phyloP scores from a whole-genome alignment of 495 filamentous ascomycete genomes.

The Lophiostoma macrostomum region DNA sequence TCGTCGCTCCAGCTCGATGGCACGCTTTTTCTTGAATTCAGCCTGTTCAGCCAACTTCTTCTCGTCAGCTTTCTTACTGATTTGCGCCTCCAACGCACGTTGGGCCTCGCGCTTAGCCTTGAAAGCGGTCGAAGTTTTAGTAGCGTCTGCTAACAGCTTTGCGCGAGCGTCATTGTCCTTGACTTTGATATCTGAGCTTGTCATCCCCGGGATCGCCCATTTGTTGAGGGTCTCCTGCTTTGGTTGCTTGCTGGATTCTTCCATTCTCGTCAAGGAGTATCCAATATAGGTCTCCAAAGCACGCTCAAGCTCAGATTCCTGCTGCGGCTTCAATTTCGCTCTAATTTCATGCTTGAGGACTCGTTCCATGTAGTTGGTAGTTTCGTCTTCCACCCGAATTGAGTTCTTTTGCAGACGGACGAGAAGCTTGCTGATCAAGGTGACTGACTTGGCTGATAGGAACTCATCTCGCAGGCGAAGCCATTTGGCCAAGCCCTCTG shows the following conservation, averaged over 20 bases:
- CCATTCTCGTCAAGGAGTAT: constrained; percentile 48
- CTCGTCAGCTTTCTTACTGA: constrained; percentile 9
- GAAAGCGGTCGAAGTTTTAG: constrained; percentile 13
- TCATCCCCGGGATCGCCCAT: constrained; percentile 14
- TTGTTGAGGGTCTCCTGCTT: constrained; percentile 28
- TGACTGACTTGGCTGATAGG: constrained; percentile 71
- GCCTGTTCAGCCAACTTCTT: constrained; percentile 5
- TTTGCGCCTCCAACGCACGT: constrained; percentile 7
- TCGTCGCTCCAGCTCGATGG: constrained; percentile 71
- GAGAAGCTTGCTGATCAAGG: constrained; percentile 66
- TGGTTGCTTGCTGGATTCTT: constrained; percentile 25
- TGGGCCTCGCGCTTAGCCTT: constrained; percentile 12
- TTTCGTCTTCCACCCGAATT: constrained; percentile 61
- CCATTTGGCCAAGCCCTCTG: constrained; percentile 73
- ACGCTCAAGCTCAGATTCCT: constrained; percentile 77
- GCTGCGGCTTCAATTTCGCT: constrained; percentile 70
- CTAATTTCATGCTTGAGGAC: constrained; percentile 57
- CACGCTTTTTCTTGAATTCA: constrained; percentile 49
- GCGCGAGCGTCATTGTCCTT: neutral
- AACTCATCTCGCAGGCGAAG: constrained; percentile 79
- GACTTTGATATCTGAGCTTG: constrained; percentile 4
- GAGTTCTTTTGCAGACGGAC: constrained; percentile 65
- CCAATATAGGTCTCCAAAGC: constrained; percentile 75
- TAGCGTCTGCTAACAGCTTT: constrained; percentile 14
- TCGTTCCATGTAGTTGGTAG: constrained; percentile 60